Percentiles rank a stretch among this genome's conserved stretches.
Conservation (phyloP, 495 filamentous ascomycete genomes). For the Aspergillus heteromorphus region DNA sequence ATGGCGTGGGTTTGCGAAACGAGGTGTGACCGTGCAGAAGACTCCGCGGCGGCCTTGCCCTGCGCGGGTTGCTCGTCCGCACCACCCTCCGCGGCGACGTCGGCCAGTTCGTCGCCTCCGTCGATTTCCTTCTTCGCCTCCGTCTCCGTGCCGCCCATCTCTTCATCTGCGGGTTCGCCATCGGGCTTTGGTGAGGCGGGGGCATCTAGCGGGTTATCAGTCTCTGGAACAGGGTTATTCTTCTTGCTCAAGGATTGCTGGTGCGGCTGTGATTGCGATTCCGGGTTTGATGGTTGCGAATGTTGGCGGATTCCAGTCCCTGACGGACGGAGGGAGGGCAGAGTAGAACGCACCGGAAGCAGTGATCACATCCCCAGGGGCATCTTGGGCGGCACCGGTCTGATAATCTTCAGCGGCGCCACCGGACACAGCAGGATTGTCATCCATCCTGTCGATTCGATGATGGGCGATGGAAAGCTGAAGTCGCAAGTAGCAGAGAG, state of each 20-base stretch:
- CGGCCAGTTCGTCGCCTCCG: constrained; percentile 39
- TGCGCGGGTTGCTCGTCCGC: constrained; percentile 48
- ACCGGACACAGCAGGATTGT: constrained; percentile 23
- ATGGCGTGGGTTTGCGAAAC: constrained; percentile 89
- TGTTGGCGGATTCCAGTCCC: constrained; percentile 6
- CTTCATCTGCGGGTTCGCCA: constrained; percentile 68
- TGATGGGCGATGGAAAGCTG: constrained; percentile 19
- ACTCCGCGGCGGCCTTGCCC: constrained; percentile 74
- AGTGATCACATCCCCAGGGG: constrained; percentile 23
- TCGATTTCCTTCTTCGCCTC: constrained; percentile 55
- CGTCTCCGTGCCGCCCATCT: constrained; percentile 71
- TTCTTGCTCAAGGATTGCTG: constrained; percentile 26
- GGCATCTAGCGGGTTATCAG: constrained; percentile 83
- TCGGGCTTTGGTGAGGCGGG: constrained; percentile 67
- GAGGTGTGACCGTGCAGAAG: constrained; percentile 81
- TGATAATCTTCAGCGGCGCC: constrained; percentile 29
- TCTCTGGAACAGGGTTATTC: constrained; percentile 26
- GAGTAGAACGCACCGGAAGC: constrained; percentile 28
- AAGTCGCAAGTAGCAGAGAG: constrained; percentile 32
- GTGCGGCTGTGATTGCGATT: constrained; percentile 35
- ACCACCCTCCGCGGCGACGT: constrained; percentile 33
- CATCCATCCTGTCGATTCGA: constrained; percentile 33
- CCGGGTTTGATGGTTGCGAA: constrained; percentile 18
- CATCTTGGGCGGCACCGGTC: constrained; percentile 23
- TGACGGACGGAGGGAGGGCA: constrained; percentile 4